Evolutionary conservation across 768 basidiomycete species (phyloP).

Genomic region (Chlorophyllum brunneum): DNA sequence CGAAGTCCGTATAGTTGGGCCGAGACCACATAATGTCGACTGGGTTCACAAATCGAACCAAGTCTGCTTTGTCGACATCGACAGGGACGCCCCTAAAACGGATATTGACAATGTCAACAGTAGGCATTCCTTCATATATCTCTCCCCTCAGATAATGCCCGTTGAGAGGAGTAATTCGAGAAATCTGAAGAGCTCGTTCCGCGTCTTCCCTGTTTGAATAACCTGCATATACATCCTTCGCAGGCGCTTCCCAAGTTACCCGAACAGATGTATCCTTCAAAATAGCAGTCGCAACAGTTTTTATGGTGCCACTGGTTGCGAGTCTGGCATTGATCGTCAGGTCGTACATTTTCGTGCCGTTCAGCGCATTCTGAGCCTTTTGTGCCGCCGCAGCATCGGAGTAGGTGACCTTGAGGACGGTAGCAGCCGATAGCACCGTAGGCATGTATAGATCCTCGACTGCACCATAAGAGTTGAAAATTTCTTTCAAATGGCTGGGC

Average conservation of each 20-base stretch:
- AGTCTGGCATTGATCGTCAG: constrained; percentile 41
- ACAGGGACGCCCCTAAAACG: constrained; percentile 53
- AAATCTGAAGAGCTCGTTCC: constrained; percentile 40
- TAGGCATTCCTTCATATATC: constrained; percentile 54
- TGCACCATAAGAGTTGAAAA: constrained; percentile 46
- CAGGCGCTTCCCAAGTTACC: constrained; percentile 58
- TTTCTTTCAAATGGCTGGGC: constrained; percentile 26
- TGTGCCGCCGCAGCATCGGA: constrained; percentile 44
- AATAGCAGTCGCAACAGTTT: constrained; percentile 27
- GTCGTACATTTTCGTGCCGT: constrained; percentile 40
- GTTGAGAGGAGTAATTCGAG: constrained; percentile 32
- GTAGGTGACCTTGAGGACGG: constrained; percentile 44
- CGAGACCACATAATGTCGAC: constrained; percentile 50
- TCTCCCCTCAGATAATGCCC: constrained; percentile 42
- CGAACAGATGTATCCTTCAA: constrained; percentile 54
- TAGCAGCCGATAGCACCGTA: constrained; percentile 12
- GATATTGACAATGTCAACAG: constrained; percentile 56
- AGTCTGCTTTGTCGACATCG: constrained; percentile 32
- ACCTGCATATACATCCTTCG: constrained; percentile 57
- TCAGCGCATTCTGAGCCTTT: constrained; percentile 46
- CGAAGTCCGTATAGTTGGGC: constrained; percentile 38
- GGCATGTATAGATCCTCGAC: constrained; percentile 36
- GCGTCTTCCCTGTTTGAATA: constrained; percentile 51
- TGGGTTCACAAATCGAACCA: constrained; percentile 43
- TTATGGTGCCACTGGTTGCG: constrained; percentile 34